Base-by-base conservation (phyloP, 805 yeast species). In the Brettanomyces naardenensis region DNA sequence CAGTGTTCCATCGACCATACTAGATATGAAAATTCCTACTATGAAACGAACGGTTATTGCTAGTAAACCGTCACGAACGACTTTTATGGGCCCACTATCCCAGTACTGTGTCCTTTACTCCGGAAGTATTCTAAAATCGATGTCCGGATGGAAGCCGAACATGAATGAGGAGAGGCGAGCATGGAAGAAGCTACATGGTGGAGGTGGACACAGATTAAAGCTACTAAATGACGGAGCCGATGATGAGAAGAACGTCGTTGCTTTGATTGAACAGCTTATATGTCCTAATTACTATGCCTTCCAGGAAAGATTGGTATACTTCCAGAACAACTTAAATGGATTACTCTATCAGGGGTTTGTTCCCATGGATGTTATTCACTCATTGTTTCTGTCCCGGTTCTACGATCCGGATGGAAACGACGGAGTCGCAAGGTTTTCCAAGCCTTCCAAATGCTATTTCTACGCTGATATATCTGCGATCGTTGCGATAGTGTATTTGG, bases 301-400 rank as follows among this genome's bases (percentile, higher is more conserved):
- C 14, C n/a, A 36, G 4, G 58, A 54, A 35, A 35, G 53, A 33
- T 9, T 55, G 3, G 35, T 30, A 1, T 48, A 40, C 31, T 52
- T 53, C 27, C 44, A 33, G 5, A 18, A 15, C 10, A 19, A 47
- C n/a, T 31, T 55, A 25, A 47, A 45, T 22, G 5, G 13, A 5
- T 23, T 47, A 4, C 31, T 48, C 11, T 38, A 44, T 21, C 21
- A 41, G 22, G 34, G 25, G 1, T 32, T 47, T 6, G 15, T 53
- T 5, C 49, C 47, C n/a, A 37, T 44, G 36, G 22, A 29, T 4
- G 22, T 31, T 14, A 25, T 46, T 11, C 22, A 38, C 9, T 7
- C 30, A 2, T 22, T 29, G 6, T 46, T 54, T 19, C 15, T 35
- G n/a, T 35, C 28, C 5, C 22, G 21, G 5, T 46, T 41, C 17